These are phyloP conservation scores for Phytophthora sp. DNA, from an alignment of 352 stramenopile species.

Conservation along the genomic window DNA sequence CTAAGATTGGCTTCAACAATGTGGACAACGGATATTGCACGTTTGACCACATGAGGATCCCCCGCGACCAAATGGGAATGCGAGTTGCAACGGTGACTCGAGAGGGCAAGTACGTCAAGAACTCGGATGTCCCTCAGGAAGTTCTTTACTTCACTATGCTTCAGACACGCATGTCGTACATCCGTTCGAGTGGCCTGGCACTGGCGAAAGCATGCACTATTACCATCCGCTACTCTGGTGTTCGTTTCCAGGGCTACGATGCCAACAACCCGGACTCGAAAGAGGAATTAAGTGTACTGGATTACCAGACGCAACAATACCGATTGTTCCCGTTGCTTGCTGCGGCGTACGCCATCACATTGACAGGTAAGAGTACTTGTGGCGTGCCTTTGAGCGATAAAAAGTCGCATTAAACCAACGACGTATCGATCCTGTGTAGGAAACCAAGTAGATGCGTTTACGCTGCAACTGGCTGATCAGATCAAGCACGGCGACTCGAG, in stretches of 20 bases:
- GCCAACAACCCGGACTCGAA: constrained; percentile 54
- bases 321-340: constrained; percentile 93
- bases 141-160: constrained; percentile 87
- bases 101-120: constrained; percentile 73
- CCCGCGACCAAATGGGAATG: constrained; percentile 75
- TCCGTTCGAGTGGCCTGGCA: constrained; percentile 48
- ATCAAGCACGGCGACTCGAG: constrained; percentile 49
- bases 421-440: constrained; percentile 26
- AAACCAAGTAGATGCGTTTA: constrained; percentile 62
- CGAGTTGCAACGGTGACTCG: constrained; percentile 58
- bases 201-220: constrained; percentile 93
- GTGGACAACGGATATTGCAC: constrained; percentile 75
- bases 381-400: background rate
- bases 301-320: constrained; percentile 97
- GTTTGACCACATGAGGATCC: constrained; percentile 66
- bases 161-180: constrained; percentile 72
- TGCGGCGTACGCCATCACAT: constrained; percentile 90
- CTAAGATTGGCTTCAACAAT: constrained; percentile 78
- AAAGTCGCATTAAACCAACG: constrained; percentile 1
- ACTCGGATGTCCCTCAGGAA: constrained; percentile 47
- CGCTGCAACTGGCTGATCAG: constrained; percentile 45
- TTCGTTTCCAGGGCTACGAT: constrained; percentile 90
- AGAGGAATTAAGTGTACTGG: constrained; percentile 91
- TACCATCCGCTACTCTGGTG: constrained; percentile 93
- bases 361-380: constrained; percentile 40